Base-by-base conservation (phyloP, 331 rosid species). In the Malus hybrid region DNA sequence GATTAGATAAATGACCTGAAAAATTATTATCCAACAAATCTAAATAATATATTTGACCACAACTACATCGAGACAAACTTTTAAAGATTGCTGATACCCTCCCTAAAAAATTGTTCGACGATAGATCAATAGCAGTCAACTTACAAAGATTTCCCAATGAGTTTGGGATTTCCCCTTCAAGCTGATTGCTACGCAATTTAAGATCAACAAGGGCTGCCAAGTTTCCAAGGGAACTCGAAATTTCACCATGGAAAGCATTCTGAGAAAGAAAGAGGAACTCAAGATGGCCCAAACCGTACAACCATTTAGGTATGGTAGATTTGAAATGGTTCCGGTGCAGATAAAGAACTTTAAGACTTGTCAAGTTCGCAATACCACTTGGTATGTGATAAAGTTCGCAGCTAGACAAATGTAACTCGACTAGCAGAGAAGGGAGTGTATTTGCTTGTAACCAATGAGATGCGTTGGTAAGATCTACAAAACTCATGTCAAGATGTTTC, bases 281-380 rank as follows among this genome's bases (percentile, higher is more conserved):
- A 56, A 56, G 62, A n/a, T n/a, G 27, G 62, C 62, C n/a, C 8
- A n/a, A n/a, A n/a, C 28, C 5, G 12, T 56, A 56, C 62, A 56
- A 7, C 27, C 62, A 56, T n/a, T 56, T 0, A 56, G 62, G 62
- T 56, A 56, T 19, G 0, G 61, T n/a, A 56, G 28, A 56, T 3
- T 7, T 56, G 24, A 56, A 6, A 56, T 1, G 8, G 27, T 56
- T 56, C 4, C 0, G 0, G 1, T 1, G 0, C 12, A 56, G 62
- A 56, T 56, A 0, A 56, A 56, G 62, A 19, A 56, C 46, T 3
- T 28, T 28, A 28, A 28, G 29, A 28, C 29, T 28, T 28, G 29
- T 28, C 24, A 24, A 24, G 24, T 24, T 24, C 24, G 24, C 24
- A 24, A 24, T 24, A 24, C 24, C 24, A 24, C 52, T 10, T 1